phyloP scores from a whole-genome alignment of 148 eudicot species.

The Vaccinium corymbosum region DNA sequence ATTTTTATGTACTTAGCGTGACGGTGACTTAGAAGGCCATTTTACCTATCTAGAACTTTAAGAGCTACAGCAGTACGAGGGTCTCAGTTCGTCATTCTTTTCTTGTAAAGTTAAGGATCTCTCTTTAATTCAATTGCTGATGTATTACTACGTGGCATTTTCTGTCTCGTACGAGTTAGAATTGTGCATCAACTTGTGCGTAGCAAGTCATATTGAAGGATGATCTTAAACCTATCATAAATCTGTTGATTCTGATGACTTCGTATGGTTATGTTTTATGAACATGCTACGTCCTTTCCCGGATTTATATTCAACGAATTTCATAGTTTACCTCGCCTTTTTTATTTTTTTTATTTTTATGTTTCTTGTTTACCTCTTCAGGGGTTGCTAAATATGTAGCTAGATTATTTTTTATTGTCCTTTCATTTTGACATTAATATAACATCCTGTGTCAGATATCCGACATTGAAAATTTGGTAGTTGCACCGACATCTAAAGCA shows the following conservation, averaged over 20 bases:
- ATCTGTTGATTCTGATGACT: neutral
- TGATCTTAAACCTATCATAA: neutral
- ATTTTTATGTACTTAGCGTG: neutral
- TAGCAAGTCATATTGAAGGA: neutral
- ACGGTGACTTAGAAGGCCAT: neutral
- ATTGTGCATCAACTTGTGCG: neutral
- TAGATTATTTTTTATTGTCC: neutral
- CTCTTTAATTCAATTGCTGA: neutral
- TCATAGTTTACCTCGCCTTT: neutral
- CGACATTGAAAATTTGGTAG: slow-evolving; percentile 88
- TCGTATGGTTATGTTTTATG: neutral
- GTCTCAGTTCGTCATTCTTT: neutral
- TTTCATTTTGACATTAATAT: slow-evolving; percentile 1
- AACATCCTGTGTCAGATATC: slow-evolving; percentile 51
- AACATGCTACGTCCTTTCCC: neutral
- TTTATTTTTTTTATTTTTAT: neutral
- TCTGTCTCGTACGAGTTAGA: neutral
- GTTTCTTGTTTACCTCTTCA: neutral
- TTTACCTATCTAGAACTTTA: neutral
- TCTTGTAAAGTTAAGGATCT: neutral
- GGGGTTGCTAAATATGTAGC: neutral
- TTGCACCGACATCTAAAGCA: slow-evolving; percentile 94
- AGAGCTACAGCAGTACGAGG: neutral
- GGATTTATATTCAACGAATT: neutral
- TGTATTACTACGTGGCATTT: neutral